Conservation (phyloP, 2,329 filamentous ascomycete genomes). For the Colletotrichum paranaense region DNA sequence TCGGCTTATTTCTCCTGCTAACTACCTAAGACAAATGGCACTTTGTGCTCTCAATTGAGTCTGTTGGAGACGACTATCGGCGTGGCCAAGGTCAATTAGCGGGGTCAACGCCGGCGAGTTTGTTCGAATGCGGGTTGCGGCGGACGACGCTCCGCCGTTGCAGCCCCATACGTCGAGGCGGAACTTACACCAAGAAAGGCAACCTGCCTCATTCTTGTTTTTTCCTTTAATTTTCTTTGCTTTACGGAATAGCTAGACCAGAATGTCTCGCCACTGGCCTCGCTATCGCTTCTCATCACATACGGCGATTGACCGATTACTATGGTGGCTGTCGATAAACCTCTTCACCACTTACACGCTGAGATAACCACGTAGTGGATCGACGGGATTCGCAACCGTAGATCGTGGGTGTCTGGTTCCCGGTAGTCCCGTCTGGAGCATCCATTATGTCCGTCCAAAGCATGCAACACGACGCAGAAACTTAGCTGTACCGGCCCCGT, state of each 20-base stretch:
- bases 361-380: neutral
- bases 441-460: neutral
- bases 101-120: conserved; percentile 2
- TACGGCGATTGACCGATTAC: neutral
- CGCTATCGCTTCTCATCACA: neutral
- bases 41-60: neutral
- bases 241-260: neutral
- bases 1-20: neutral
- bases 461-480: conserved; percentile 23
- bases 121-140: conserved; percentile 31
- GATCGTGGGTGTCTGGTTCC: conserved; percentile 4
- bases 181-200: neutral
- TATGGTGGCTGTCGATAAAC: neutral
- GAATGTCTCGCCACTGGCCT: neutral
- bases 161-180: conserved; percentile 22
- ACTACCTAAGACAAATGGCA: neutral
- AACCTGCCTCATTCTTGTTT: neutral
- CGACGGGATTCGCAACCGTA: conserved; percentile 6
- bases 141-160: conserved; percentile 25
- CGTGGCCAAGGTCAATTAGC: conserved; percentile 1
- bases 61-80: neutral
- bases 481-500: neutral
- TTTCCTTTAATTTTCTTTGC: neutral
- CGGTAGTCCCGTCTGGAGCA: neutral
- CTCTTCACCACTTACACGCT: neutral